Evolutionary conservation across 768 basidiomycete genomes (phyloP).

Genomic region (Porphyrellus cyaneotinctus): DNA sequence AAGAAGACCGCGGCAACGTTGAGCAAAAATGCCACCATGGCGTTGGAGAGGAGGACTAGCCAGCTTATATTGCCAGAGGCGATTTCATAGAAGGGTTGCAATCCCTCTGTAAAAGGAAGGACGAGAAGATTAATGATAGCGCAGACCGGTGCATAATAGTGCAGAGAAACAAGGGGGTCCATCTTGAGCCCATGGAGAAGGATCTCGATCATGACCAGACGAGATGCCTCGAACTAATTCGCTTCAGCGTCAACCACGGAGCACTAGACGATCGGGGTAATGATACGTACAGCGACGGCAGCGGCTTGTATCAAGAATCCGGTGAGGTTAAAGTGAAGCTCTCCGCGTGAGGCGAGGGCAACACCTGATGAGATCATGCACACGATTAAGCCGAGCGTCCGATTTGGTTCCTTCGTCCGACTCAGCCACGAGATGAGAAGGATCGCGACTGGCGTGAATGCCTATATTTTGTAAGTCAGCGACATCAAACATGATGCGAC

Average conservation of each 20-base stretch:
- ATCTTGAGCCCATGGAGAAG: conserved; percentile 94
- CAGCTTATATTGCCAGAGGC: conserved; percentile 53
- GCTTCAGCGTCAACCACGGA: not conserved
- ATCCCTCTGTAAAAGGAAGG: conserved; percentile 89
- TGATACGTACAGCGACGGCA: conserved; percentile 62
- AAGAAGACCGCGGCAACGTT: conserved; percentile 95
- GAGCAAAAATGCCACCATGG: conserved; percentile 78
- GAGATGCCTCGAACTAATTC: conserved; percentile 81
- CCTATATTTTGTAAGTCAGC: conserved; percentile 41
- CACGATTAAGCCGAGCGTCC: conserved; percentile 77
- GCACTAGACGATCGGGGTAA: not conserved
- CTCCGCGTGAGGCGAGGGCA: conserved; percentile 85
- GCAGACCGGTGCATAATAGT: conserved; percentile 97
- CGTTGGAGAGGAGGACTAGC: conserved; percentile 75
- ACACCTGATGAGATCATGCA: conserved; percentile 89
- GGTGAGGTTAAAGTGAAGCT: conserved; percentile 76
- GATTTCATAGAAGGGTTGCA: conserved; percentile 78
- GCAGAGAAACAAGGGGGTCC: conserved; percentile 92
- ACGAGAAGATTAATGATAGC: conserved; percentile 82
- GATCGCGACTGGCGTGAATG: conserved; percentile 86
- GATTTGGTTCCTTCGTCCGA: conserved; percentile 84
- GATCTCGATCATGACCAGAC: conserved; percentile 94
- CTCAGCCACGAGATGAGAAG: conserved; percentile 90
- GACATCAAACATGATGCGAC: not conserved
- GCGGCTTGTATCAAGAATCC: conserved; percentile 88